Percentiles rank a stretch among this genome's conserved stretches.
Evolutionary conservation across 176 grass and related monocot species (phyloP).

Genomic region (Carex kokanica): DNA sequence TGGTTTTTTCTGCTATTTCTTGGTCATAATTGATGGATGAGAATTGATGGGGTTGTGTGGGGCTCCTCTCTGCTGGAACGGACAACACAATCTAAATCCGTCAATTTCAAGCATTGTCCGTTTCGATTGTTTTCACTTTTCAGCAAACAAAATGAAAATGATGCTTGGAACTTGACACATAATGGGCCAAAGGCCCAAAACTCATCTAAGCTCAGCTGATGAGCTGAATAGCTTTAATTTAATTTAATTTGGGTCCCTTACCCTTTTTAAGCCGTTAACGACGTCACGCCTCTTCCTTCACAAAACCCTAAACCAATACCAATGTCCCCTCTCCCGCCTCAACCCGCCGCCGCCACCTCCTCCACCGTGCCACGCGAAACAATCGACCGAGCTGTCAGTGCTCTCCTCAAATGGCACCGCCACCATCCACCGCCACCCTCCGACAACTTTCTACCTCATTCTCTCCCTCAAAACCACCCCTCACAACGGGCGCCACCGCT

Average conservation of each 20-base stretch:
- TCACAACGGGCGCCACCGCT: conserved; percentile 22
- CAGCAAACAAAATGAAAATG: no score
- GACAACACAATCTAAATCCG: background rate
- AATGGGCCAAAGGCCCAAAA: background rate
- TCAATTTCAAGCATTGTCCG: background rate
- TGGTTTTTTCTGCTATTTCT: no score
- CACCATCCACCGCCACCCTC: background rate
- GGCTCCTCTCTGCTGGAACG: background rate
- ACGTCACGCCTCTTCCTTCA: background rate
- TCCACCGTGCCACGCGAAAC: background rate
- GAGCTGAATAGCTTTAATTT: background rate
- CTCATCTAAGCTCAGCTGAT: background rate
- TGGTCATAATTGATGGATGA: background rate
- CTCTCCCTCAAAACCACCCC: conserved; percentile 9
- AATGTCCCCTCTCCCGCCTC: background rate
- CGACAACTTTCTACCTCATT: conserved; percentile 33
- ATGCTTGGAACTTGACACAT: no score
- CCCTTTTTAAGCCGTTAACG: background rate
- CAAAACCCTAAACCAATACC: background rate
- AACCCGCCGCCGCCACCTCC: background rate
- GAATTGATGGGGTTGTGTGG: background rate
- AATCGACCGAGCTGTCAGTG: background rate
- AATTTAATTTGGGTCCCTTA: background rate
- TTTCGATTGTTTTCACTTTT: no score
- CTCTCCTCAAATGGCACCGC: conserved; percentile 12